These are phyloP conservation scores for Acorus gramineus DNA, from an alignment of 106 monocot species.

Conservation along the genomic window DNA sequence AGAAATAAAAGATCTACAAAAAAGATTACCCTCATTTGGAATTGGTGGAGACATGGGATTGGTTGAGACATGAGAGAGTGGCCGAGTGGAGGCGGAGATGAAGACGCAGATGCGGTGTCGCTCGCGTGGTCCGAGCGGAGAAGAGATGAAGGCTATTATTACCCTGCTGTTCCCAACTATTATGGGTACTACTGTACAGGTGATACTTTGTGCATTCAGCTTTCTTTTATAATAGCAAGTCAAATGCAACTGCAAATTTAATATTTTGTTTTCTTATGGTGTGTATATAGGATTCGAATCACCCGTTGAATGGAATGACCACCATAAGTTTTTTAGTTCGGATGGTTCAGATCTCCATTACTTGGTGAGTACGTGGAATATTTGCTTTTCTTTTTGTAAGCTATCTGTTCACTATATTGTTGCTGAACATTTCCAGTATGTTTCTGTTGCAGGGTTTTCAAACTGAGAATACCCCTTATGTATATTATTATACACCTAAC, in stretches of 20 bases:
- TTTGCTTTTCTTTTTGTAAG: too few species aligned
- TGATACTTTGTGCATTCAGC: not conserved
- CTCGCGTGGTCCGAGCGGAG: too few species aligned
- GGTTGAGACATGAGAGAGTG: too few species aligned
- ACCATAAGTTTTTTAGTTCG: slow-evolving; percentile 33
- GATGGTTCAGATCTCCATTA: slow-evolving; percentile 63
- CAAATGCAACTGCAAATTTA: too few species aligned
- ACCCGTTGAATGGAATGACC: slow-evolving; percentile 50
- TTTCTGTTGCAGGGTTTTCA: slow-evolving; percentile 43
- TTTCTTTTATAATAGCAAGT: too few species aligned
- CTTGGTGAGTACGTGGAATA: slow-evolving; percentile 9
- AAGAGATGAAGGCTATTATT: slow-evolving; percentile 61
- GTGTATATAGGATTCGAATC: slow-evolving; percentile 39
- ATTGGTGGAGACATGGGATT: too few species aligned
- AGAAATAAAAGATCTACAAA: too few species aligned
- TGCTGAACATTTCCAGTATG: not conserved
- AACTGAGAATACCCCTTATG: slow-evolving; percentile 41
- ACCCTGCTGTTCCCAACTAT: slow-evolving; percentile 41
- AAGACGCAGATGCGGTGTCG: too few species aligned
- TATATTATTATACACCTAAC: slow-evolving; percentile 48
- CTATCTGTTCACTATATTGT: too few species aligned
- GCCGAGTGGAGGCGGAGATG: too few species aligned
- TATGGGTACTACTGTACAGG: slow-evolving; percentile 73
- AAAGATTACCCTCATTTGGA: too few species aligned
- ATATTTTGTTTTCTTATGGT: not conserved